Evolutionary conservation across 2,329 filamentous ascomycete species (phyloP).

Genomic region (Ceratocystis diversiconidia): DNA sequence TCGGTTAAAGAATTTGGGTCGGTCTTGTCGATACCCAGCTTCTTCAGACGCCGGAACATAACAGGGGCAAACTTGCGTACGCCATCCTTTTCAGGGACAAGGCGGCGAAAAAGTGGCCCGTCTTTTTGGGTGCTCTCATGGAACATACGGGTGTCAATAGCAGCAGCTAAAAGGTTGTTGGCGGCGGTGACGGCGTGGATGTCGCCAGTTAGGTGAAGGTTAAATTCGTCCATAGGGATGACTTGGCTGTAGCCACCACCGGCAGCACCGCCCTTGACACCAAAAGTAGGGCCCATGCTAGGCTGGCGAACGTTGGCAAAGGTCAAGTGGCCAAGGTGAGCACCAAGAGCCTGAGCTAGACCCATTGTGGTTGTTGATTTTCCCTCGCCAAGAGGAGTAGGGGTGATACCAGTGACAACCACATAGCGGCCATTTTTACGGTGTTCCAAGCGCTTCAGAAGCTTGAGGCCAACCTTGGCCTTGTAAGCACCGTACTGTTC

Average conservation of each 20-base stretch:
- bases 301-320: slow-evolving; percentile 97
- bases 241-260: slow-evolving; percentile 98
- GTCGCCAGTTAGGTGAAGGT: slow-evolving; percentile 91
- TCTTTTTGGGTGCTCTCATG: slow-evolving; percentile 95
- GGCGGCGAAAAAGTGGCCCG: slow-evolving; percentile 67
- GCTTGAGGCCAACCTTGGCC: slow-evolving; percentile 76
- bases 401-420: slow-evolving; percentile 88
- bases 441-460: slow-evolving; percentile 74
- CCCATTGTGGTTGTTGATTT: slow-evolving; percentile 98
- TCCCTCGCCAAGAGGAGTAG: slow-evolving; percentile 89
- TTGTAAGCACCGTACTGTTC: slow-evolving; percentile 94
- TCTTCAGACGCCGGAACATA: slow-evolving; percentile 88
- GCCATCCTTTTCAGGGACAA: slow-evolving; percentile 83
- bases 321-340: slow-evolving; percentile 70
- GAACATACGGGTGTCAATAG: slow-evolving; percentile 96
- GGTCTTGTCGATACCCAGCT: slow-evolving; percentile 91
- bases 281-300: slow-evolving; percentile 93
- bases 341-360: slow-evolving; percentile 80
- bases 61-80: slow-evolving; percentile 73
- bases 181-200: slow-evolving; percentile 95
- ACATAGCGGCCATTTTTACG: slow-evolving; percentile 82
- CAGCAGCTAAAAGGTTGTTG: slow-evolving; percentile 91
- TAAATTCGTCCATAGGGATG: slow-evolving; percentile 99
- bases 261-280: slow-evolving; percentile 95
- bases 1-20: slow-evolving; percentile 79